Percentiles rank a stretch among this genome's conserved stretches.
Conservation (phyloP, 2,329 filamentous ascomycete species). For the Rachicladosporium sp. region DNA sequence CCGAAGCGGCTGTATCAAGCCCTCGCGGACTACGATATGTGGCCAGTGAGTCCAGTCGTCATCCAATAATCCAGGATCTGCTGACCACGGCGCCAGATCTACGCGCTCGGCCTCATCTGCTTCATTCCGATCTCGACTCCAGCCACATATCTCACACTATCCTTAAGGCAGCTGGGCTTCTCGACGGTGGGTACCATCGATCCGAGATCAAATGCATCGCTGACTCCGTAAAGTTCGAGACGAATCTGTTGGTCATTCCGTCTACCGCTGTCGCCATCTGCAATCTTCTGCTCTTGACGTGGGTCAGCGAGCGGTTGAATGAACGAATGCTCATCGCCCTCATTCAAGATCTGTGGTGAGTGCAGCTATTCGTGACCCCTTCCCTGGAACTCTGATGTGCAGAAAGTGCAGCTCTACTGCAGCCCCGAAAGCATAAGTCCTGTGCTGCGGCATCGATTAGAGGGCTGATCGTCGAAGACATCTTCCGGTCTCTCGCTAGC, state of each 20-base stretch:
- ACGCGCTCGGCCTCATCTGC: conserved; percentile 9
- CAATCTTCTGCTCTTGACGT: conserved; percentile 38
- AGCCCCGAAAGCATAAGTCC: no score
- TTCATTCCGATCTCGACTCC: conserved; percentile 42
- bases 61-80: no score
- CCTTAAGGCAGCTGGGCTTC: conserved; percentile 14
- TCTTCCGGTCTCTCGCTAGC: no score
- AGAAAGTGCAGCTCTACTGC: no score
- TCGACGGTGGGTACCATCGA: conserved; percentile 1
- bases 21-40: conserved; percentile 30
- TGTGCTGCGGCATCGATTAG: no score
- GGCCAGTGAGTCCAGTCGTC: conserved; percentile 10
- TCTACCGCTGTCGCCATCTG: conserved; percentile 23
- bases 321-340: conserved; percentile 38
- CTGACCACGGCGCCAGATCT: conserved; percentile 4
- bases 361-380: conserved; percentile 8
- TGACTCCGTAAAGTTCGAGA: no score
- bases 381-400: no score
- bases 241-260: conserved; percentile 53
- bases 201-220: not conserved
- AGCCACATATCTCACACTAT: conserved; percentile 45
- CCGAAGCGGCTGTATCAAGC: conserved; percentile 22
- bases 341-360: conserved; percentile 27
- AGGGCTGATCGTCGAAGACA: no score
- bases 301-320: conserved; percentile 38